Percentiles rank a stretch among this genome's conserved stretches.
These are phyloP conservation scores for Fusarium azukiicola DNA, from an alignment of 2,329 filamentous ascomycete genomes.

Conservation along the genomic window DNA sequence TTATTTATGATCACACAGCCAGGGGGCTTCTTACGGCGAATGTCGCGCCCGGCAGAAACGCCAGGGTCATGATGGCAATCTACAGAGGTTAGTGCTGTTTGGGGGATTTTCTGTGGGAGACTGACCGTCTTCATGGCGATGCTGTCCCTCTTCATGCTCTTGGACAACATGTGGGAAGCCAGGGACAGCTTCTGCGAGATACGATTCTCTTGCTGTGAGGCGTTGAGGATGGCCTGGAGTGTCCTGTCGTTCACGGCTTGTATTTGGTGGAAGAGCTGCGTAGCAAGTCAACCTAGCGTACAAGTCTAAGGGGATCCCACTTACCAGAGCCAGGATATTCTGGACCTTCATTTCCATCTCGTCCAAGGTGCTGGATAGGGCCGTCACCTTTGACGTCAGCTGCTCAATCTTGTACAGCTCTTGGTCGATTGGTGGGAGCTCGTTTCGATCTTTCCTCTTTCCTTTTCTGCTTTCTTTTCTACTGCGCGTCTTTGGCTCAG, in stretches of 20 bases:
- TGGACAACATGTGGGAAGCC: background rate
- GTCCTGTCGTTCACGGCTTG: constrained; percentile 7
- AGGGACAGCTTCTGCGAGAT: background rate
- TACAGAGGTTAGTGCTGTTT: background rate
- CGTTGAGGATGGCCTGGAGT: background rate
- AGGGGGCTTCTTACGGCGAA: background rate
- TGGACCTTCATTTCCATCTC: background rate
- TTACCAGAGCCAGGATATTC: background rate
- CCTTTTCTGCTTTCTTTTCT: background rate
- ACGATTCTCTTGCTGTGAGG: background rate
- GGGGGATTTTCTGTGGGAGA: rapidly evolving
- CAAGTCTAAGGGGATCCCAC: background rate
- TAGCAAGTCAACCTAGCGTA: background rate
- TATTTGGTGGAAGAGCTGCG: background rate
- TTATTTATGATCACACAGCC: background rate
- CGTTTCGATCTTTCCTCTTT: background rate
- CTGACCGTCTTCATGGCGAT: constrained; percentile 11
- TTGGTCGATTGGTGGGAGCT: background rate
- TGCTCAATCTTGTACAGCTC: background rate
- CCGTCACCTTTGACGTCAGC: background rate
- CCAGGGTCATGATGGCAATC: constrained; percentile 9
- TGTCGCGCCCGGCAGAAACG: background rate
- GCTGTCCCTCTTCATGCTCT: constrained; percentile 16
- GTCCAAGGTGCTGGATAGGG: background rate
- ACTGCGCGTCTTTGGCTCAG: too few species aligned